Percentiles rank a stretch among this genome's conserved stretches.
These are phyloP conservation scores for Candida frijolesensis DNA, from an alignment of 1,139 yeast species.

Conservation along the genomic window DNA sequence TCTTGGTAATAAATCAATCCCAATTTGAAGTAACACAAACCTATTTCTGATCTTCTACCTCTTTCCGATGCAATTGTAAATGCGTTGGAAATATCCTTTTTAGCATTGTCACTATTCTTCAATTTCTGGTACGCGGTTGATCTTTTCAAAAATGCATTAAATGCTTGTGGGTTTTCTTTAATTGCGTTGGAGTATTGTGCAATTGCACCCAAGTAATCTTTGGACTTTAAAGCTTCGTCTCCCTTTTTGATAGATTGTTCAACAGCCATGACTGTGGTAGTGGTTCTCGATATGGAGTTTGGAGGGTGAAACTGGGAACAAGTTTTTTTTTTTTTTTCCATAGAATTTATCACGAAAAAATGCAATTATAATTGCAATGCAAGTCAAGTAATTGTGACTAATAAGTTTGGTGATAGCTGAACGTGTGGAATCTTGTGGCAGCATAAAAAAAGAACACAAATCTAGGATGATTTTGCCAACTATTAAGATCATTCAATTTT, in stretches of 20 bases:
- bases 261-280: constrained; percentile 35
- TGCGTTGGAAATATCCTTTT: constrained; percentile 57
- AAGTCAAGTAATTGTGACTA: too few species aligned
- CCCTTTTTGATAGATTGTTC: constrained; percentile 41
- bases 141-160: constrained; percentile 54
- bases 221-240: constrained; percentile 29
- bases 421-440: too few species aligned
- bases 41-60: constrained; percentile 57
- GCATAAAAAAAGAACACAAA: too few species aligned
- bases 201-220: constrained; percentile 43
- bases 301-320: not conserved
- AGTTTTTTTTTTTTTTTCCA: too few species aligned
- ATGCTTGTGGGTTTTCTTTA: constrained; percentile 47
- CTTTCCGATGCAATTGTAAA: constrained; percentile 52
- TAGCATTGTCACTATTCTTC: constrained; percentile 51
- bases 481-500: too few species aligned
- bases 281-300: not conserved
- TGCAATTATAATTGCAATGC: too few species aligned
- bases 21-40: constrained; percentile 59
- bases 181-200: constrained; percentile 33
- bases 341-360: too few species aligned
- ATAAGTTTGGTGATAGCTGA: too few species aligned
- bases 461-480: too few species aligned
- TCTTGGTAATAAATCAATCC: constrained; percentile 53
- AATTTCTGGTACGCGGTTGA: constrained; percentile 59